Conservation (phyloP, 169 alveolate genomes). For the Cryptosporidium sp. region DNA sequence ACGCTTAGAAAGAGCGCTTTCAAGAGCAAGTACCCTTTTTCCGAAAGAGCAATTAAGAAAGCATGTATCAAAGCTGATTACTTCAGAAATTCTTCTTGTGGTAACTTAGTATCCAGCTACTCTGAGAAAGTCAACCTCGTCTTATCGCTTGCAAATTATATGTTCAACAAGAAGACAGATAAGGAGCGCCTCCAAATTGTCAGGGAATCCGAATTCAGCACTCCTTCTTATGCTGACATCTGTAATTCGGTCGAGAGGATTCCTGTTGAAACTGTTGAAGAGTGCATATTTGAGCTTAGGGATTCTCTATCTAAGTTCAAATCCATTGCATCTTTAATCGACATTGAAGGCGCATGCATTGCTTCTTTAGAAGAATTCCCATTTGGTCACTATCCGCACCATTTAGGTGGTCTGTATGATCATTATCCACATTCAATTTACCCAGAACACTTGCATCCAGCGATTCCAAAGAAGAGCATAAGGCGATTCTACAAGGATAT, state of each 20-base stretch:
- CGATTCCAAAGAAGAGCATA: neutral
- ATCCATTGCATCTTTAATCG: neutral
- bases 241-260: conserved; percentile 26
- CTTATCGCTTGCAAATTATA: neutral
- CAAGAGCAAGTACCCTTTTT: conserved; percentile 14
- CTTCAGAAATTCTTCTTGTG: conserved; percentile 47
- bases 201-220: conserved; percentile 2
- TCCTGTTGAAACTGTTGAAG: conserved; percentile 37
- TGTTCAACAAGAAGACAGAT: conserved; percentile 21
- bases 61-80: conserved; percentile 45
- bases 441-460: neutral
- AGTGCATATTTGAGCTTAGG: conserved; percentile 44
- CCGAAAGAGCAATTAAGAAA: conserved; percentile 35
- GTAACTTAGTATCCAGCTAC: neutral
- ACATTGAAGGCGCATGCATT: conserved; percentile 44
- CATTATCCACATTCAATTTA: neutral
- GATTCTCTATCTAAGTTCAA: conserved; percentile 1
- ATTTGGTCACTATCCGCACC: neutral
- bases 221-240: conserved; percentile 25
- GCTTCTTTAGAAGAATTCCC: neutral
- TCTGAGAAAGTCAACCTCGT: conserved; percentile 15
- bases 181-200: conserved; percentile 49
- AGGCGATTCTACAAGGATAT: conserved; percentile 39
- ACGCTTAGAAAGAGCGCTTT: neutral
- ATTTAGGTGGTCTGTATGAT: too few species aligned